Evolutionary conservation across 805 yeast genomes (phyloP), one percentile per base, ranked within the genome.

Genomic region (Barnettozyma wickerhamii): DNA sequence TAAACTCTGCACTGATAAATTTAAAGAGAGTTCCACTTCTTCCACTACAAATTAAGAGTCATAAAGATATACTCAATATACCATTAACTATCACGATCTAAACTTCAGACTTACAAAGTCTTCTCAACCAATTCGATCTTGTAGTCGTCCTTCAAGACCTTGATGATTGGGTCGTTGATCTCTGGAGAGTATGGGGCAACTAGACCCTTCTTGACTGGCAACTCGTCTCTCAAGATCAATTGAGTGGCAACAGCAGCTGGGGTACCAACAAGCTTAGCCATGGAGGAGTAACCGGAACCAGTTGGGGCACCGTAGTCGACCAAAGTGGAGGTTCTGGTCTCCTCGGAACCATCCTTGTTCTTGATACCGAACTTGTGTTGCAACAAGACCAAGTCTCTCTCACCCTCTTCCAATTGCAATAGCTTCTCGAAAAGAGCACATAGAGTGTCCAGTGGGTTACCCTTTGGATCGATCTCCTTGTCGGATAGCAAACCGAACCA

Each of bases 321-420:
- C 61, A 93, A 73, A 45, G 99, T 93, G 17, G 97, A 85, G 43
- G 98, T 90, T 76, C 98, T 89, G 48, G 83, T 77, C 72, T 93
- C 98, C 41, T 75, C 77, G 51, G 79, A 66, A 53, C 98, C 98
- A 59, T 93, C 93, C 42, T 91, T 89, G 91, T 95, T 87, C 69
- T 85, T 93, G 55, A 93, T 88, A 55, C 95, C 97, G 60, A 93
- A 93, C 75, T 90, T 91, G 78, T 93, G 99, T 75, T 93, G 99
- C 62, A 93, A 76, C 58, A 84, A 79, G 51, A 93, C 96, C 65
- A 91, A 71, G 66, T 93, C 99, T 66, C 96, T 84, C 77, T 93
- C 99, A 51, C 86, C 91, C 60, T 83, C 82, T 66, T 80, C 96
- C 67, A 85, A 90, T 74, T 91, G 97, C 96, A 93, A 87, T 74